Evolutionary conservation across 2,329 filamentous ascomycete species (phyloP), one percentile per base, ranked within the genome.

Genomic region (Colletotrichum spaethianum): DNA sequence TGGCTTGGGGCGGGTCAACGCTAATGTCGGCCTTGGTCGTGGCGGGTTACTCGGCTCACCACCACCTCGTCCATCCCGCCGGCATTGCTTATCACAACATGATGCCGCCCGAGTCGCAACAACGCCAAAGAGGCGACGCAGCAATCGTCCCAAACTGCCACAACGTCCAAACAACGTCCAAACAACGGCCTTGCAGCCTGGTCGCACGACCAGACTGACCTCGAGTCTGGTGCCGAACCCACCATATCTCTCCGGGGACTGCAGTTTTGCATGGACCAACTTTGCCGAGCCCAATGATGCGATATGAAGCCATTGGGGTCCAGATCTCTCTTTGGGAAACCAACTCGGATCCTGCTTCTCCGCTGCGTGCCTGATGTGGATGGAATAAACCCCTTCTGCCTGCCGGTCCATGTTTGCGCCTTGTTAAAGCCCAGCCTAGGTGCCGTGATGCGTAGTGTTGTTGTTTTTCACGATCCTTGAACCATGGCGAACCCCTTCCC

Each of bases 381-480:
- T 28, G 48, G 14, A 9, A 14, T 28, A 33, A 8, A 40, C 42
- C 38, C n/a, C 28, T 33, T 7, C 31, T 72, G 69, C 65, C 69
- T 52, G 59, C 65, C 65, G 65, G 59, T 38, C 63, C 44, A 33
- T 33, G n/a, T 55, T 26, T 33, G 56, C 46, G 42, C 56, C 38
- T 38, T 42, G 48, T 40, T 18, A 46, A 69, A 26, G 44, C 53
- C 67, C 31, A 42, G 36, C 38, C 42, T 48, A 53, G 65, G 63
- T 69, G 70, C 26, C 70, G 53, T 55, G 65, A 69, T 59, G 65
- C 52, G 61, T 62, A 26, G 55, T 59, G 44, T 42, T 33, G 46
- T 56, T 28, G 48, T 9, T 31, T 67, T 23, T 20, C 14, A 31
- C 16, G 20, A 63, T 26, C 69, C 69, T 62, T 63, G 69, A 69